Conservation (phyloP, 2,329 filamentous ascomycete species). For the Phialocephala sp. region DNA sequence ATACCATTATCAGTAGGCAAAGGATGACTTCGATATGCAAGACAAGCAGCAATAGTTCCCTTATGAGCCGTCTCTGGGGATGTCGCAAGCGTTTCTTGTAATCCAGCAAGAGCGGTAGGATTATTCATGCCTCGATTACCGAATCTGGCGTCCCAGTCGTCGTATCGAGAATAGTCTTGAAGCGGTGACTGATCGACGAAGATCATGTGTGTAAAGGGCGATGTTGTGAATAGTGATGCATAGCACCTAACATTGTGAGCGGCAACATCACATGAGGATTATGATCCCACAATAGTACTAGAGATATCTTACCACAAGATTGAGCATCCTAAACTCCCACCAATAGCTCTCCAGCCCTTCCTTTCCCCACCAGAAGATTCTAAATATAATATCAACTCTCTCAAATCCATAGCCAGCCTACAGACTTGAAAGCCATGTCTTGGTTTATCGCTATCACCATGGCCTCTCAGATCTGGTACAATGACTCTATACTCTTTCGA, state of each 20-base stretch:
- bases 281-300: neutral
- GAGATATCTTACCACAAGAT: conserved; percentile 40
- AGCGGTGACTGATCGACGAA: conserved; percentile 44
- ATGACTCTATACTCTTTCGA: conserved; percentile 36
- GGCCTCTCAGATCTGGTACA: conserved; percentile 41
- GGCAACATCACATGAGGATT: neutral
- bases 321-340: conserved; percentile 41
- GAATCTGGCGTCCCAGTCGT: conserved; percentile 38
- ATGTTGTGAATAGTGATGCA: conserved; percentile 40
- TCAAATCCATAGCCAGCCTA: conserved; percentile 41
- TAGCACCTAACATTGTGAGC: conserved; percentile 34
- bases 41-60: conserved; percentile 40
- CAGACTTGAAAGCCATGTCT: conserved; percentile 42
- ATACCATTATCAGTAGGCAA: conserved; percentile 23
- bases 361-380: neutral
- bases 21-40: conserved; percentile 39
- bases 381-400: conserved; percentile 34
- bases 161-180: conserved; percentile 36
- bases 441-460: conserved; percentile 39
- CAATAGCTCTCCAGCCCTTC: conserved; percentile 35
- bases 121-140: conserved; percentile 43
- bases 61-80: conserved; percentile 36
- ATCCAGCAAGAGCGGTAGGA: conserved; percentile 32
- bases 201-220: conserved; percentile 37
- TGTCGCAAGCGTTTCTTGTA: conserved; percentile 37